Evolutionary conservation across 208 protist species (phyloP).

Genomic region (Trichomonas vaginalis): DNA sequence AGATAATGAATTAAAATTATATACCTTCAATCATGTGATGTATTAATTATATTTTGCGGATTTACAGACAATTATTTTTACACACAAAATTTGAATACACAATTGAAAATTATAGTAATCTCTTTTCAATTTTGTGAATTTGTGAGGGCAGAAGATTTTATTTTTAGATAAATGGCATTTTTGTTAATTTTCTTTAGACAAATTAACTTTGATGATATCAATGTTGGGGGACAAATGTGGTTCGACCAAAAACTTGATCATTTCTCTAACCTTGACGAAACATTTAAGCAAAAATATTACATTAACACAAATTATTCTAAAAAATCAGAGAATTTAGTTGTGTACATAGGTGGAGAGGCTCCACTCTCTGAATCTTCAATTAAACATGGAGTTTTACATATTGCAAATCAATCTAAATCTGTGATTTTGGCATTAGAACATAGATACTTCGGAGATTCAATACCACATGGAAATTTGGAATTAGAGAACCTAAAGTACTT

Average conservation of each 20-base stretch:
- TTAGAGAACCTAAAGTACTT: not conserved
- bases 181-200: not conserved
- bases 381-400: not conserved
- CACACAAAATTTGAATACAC: no score
- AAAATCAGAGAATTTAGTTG: not conserved
- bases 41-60: no score
- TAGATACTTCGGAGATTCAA: not conserved
- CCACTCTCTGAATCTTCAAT: not conserved
- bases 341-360: not conserved
- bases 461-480: not conserved
- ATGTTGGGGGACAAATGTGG: not conserved
- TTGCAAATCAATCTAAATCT: not conserved
- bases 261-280: not conserved
- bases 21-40: no score
- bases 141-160: no score
- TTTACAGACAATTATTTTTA: no score
- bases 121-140: no score
- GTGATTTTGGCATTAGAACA: not conserved
- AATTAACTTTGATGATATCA: not conserved
- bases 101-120: no score
- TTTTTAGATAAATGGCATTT: no score
- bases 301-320: not conserved
- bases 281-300: not conserved
- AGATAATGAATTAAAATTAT: no score
- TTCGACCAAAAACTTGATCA: not conserved